Evolutionary conservation across 163 green algal species (phyloP).

Genomic region (Chlorella variabilis): DNA sequence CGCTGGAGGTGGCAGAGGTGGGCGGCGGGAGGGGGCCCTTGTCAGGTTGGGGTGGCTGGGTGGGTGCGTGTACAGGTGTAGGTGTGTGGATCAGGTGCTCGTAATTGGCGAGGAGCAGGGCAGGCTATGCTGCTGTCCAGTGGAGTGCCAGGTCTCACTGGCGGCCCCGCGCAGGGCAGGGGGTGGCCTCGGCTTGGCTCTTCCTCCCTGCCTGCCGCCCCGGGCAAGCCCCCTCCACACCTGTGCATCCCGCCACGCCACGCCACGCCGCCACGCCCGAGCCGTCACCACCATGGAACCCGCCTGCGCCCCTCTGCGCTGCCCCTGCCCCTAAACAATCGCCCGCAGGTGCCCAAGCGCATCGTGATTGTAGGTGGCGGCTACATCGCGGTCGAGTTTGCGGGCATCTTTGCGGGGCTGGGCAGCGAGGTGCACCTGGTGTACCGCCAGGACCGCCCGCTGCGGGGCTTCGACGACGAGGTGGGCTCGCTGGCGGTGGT

Average conservation of each 20-base stretch:
- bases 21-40: background rate
- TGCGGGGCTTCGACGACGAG: conserved; percentile 89
- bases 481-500: no score
- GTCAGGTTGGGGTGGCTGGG: background rate
- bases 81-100: background rate
- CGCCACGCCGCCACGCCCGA: no score
- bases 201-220: no score
- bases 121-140: no score
- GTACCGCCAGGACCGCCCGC: conserved; percentile 78
- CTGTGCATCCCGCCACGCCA: no score
- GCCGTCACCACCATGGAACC: no score
- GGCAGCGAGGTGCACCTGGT: conserved; percentile 87
- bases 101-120: background rate
- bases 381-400: conserved; percentile 86
- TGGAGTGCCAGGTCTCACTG: no score
- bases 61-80: background rate
- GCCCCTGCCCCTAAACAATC: no score
- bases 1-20: conserved; percentile 70
- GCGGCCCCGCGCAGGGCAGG: no score
- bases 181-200: no score
- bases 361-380: conserved; percentile 81
- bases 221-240: no score
- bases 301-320: no score
- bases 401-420: conserved; percentile 92
- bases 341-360: conserved; percentile 48